Evolutionary conservation across 2,329 filamentous ascomycete genomes (phyloP).

Genomic region (Sporothrix brasiliensis): DNA sequence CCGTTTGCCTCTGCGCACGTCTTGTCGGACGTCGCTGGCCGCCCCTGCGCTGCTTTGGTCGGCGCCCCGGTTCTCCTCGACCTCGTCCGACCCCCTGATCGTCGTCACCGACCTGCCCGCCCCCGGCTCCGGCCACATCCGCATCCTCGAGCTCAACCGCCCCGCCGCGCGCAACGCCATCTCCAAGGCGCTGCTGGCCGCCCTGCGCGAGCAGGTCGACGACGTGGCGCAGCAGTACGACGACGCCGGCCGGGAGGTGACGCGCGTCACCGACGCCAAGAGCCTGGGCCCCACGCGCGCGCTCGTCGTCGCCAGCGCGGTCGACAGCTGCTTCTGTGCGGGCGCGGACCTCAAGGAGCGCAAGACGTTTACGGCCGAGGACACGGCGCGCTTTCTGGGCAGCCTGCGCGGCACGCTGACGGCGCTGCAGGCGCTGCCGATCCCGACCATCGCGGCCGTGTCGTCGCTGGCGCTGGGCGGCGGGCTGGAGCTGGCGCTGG

Average conservation of each 20-base stretch:
- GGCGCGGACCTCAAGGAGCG: constrained; percentile 94
- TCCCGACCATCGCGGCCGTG: constrained; percentile 89
- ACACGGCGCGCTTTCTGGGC: constrained; percentile 77
- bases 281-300: constrained; percentile 66
- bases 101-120: constrained; percentile 75
- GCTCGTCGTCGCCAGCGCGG: constrained; percentile 78
- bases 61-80: constrained; percentile 37
- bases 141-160: constrained; percentile 84
- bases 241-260: constrained; percentile 56
- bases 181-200: constrained; percentile 72
- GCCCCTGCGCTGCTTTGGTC: constrained; percentile 41
- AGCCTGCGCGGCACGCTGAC: constrained; percentile 76
- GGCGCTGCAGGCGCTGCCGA: constrained; percentile 71
- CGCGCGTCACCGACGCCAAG: constrained; percentile 47
- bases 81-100: constrained; percentile 56
- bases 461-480: constrained; percentile 86
- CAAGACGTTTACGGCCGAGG: constrained; percentile 70
- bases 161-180: constrained; percentile 88
- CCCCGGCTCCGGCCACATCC: constrained; percentile 79
- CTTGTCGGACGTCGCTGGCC: constrained; percentile 41
- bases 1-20: constrained; percentile 68
- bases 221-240: constrained; percentile 68
- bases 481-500: constrained; percentile 88
- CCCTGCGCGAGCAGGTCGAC: constrained; percentile 72
- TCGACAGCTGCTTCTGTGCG: constrained; percentile 88